These are phyloP conservation scores for Durusdinium trenchii DNA, from an alignment of 73 alveolate species.

Conservation along the genomic window DNA sequence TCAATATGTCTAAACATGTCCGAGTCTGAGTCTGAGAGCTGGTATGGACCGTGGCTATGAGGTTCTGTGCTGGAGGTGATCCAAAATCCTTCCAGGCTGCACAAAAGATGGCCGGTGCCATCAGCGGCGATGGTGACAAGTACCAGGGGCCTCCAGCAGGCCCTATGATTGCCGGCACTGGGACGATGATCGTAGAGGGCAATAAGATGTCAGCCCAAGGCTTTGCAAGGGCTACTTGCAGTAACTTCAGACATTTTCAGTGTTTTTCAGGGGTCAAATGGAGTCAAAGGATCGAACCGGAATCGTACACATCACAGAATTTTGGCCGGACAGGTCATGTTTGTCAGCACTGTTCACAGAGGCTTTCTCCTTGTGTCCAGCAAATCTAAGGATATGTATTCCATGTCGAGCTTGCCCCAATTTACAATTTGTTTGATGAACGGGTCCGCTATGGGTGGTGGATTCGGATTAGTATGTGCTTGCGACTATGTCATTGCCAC, in stretches of 20 bases:
- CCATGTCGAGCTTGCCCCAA: constrained; percentile 86
- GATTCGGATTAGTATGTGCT: constrained; percentile 83
- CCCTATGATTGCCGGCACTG: constrained; percentile 41
- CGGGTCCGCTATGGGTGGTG: constrained; percentile 95
- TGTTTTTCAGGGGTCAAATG: too few relatives aligned
- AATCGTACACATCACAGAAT: too few relatives aligned
- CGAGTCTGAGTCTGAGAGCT: too few relatives aligned
- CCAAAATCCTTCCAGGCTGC: constrained; percentile 91
- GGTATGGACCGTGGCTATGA: too few relatives aligned
- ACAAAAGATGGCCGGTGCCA: constrained; percentile 62
- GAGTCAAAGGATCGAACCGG: too few relatives aligned
- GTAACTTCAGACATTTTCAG: too few relatives aligned
- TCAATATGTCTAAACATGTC: too few relatives aligned
- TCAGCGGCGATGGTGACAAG: constrained; percentile 6
- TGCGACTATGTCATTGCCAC: constrained; percentile 92
- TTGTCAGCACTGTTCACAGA: too few relatives aligned
- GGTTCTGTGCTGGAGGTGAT: constrained; percentile 91
- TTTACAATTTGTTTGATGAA: constrained; percentile 91
- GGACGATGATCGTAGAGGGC: constrained; percentile 74
- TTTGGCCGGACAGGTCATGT: too few relatives aligned
- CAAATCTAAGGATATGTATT: constrained; percentile 52
- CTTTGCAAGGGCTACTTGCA: constrained; percentile 82
- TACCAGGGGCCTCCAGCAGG: constrained; percentile 84
- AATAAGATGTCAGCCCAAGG: constrained; percentile 85
- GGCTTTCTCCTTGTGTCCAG: too few relatives aligned